Percentiles rank a stretch among this genome's conserved stretches.
phyloP scores from a whole-genome alignment of 441 rosid genomes.

The Viola pubescens region DNA sequence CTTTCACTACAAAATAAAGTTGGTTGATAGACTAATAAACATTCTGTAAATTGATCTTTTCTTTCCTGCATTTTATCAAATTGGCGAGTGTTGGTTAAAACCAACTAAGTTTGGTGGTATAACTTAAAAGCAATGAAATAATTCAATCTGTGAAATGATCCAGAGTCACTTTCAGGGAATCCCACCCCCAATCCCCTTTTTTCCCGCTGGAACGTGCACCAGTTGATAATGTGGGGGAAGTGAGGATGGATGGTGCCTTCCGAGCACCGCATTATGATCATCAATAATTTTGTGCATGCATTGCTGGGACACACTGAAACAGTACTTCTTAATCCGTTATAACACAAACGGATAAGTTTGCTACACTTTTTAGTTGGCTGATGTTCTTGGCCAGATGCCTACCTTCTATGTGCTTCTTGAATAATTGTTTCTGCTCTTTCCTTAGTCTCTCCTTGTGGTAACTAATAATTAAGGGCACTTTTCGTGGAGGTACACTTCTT shows the following conservation, averaged over 20 bases:
- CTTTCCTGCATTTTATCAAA: background rate
- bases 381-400: no score
- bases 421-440: no score
- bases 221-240: background rate
- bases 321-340: no score
- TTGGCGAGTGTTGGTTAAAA: background rate
- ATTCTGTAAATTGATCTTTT: slow-evolving; percentile 14
- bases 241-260: background rate
- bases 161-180: background rate
- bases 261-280: background rate
- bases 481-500: no score
- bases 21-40: background rate
- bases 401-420: no score
- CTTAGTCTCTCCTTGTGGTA: no score
- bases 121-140: background rate
- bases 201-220: background rate
- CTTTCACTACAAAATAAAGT: background rate
- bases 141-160: background rate
- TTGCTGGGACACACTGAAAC: background rate
- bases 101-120: background rate
- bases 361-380: no score
- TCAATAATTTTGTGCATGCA: background rate
- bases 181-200: background rate
- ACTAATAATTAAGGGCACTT: no score
- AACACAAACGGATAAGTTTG: no score